phyloP scores from a whole-genome alignment of 192 early-diverging fungal genomes.

The Spinellus fusiger region DNA sequence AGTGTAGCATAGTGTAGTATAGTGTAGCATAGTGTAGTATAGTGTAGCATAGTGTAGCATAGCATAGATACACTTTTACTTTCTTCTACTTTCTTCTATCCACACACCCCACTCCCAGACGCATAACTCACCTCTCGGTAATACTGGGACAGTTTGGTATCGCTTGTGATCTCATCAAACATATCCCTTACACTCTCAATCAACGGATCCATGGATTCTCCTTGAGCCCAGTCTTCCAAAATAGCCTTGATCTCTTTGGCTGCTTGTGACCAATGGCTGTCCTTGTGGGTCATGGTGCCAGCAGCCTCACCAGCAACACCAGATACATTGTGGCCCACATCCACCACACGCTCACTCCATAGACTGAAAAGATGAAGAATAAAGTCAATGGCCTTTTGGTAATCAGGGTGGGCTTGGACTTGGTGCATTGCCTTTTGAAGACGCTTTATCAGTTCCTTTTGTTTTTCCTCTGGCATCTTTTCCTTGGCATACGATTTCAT shows the following conservation, averaged over 20 bases:
- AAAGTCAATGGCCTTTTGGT: slow-evolving; percentile 32
- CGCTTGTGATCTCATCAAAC: slow-evolving; percentile 9
- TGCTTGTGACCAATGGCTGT: slow-evolving; percentile 13
- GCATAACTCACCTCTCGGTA: not conserved
- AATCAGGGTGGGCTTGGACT: slow-evolving; percentile 35
- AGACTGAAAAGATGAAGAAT: slow-evolving; percentile 21
- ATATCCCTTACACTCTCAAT: slow-evolving; percentile 25
- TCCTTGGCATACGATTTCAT: slow-evolving; percentile 4
- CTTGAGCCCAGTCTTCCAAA: slow-evolving; percentile 39
- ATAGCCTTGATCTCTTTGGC: slow-evolving; percentile 32
- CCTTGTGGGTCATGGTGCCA: slow-evolving; percentile 8
- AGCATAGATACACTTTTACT: too few species aligned
- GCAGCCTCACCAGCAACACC: not conserved
- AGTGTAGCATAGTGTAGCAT: too few species aligned
- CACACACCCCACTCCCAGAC: too few species aligned
- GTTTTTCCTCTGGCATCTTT: slow-evolving; percentile 28
- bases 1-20: too few species aligned
- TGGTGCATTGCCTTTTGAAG: slow-evolving; percentile 27
- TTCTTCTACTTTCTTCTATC: too few species aligned
- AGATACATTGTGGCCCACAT: not conserved
- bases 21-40: too few species aligned
- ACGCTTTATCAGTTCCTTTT: slow-evolving; percentile 23
- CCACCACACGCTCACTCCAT: slow-evolving; percentile 23
- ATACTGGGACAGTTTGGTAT: slow-evolving; percentile 29
- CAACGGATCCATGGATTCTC: slow-evolving; percentile 29